Evolutionary conservation across 208 protist species (phyloP), one percentile per base, ranked within the genome.

Genomic region (Herpetomonas muscarum): DNA sequence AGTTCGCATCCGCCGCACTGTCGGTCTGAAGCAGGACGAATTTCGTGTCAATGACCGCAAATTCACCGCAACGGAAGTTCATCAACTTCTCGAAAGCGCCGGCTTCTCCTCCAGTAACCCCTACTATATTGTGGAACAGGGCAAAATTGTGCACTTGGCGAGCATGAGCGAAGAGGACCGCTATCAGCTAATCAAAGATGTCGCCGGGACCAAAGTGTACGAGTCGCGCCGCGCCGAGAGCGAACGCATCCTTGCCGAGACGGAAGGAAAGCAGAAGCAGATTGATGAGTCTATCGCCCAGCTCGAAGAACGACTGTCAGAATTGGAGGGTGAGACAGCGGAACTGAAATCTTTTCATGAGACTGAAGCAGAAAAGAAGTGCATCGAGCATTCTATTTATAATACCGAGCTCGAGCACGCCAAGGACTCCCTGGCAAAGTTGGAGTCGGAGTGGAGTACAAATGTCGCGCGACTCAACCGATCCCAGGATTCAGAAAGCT

Each of bases 81-180:
- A 92, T 10, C 97, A 98, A 61, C 77, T 99, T 19, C 72, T 99
- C 21, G 98, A 99, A 71, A 97, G 85, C 48, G 98, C 98, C 9
- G 98, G 98, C 6, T 99, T 99, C 64, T 99, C 98, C 21, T 82
- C 93, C 7, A 93, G 84, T 30, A 99, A 99, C 70, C 98, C 98
- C 12, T 99, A 99, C 74, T 99, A 99, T 78, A 98, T 99, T 48
- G 98, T 99, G 1, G 97, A 99, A 69, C 98, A 99, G 81, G 98
- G 98, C 32, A 98, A 98, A 57, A 96, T 96, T 66, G 65, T 81
- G 32, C 71, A 70, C n/a, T 70, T 99, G n/a, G 86, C 96, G 2
- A 87, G 80, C 59, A 99, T 99, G 93, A 96, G 79, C 56, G 97
- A 99, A 47, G 67, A 84, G 5, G 91, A 98, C 17, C 76, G 98